Conservation (phyloP, 257 asterid genomes). For the Rehmannia glutinosa region DNA sequence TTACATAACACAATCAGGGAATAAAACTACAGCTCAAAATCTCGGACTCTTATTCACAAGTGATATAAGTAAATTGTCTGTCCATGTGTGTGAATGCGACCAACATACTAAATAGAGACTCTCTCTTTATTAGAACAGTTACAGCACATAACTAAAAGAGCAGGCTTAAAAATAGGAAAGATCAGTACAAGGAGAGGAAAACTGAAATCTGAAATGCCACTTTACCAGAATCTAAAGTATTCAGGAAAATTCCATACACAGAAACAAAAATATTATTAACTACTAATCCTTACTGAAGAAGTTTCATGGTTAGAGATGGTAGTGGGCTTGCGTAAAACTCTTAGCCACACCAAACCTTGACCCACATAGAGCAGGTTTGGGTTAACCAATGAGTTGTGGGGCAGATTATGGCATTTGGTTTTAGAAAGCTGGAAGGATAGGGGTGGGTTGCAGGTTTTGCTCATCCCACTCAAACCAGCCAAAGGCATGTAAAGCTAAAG, state of each 20-base stretch:
- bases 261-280: background rate
- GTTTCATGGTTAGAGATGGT: background rate
- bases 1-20: background rate
- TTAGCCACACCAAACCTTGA: background rate
- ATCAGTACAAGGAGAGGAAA: background rate
- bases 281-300: constrained; percentile 2
- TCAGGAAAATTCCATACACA: background rate
- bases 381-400: too few relatives aligned
- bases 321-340: background rate
- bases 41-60: background rate
- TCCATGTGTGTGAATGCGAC: background rate
- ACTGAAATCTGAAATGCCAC: background rate
- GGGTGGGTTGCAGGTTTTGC: too few relatives aligned
- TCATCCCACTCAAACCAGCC: too few relatives aligned
- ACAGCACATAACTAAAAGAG: background rate
- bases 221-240: background rate
- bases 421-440: too few relatives aligned
- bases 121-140: background rate
- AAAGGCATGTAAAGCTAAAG: background rate
- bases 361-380: background rate
- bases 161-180: constrained; percentile 1
- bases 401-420: too few relatives aligned
- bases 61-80: background rate
- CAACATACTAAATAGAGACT: background rate
- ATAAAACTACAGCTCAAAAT: constrained; percentile 3